Percentiles rank a stretch among this genome's conserved stretches.
Evolutionary conservation across 345 rosid genomes (phyloP).

Genomic region (Erucastrum elatum): DNA sequence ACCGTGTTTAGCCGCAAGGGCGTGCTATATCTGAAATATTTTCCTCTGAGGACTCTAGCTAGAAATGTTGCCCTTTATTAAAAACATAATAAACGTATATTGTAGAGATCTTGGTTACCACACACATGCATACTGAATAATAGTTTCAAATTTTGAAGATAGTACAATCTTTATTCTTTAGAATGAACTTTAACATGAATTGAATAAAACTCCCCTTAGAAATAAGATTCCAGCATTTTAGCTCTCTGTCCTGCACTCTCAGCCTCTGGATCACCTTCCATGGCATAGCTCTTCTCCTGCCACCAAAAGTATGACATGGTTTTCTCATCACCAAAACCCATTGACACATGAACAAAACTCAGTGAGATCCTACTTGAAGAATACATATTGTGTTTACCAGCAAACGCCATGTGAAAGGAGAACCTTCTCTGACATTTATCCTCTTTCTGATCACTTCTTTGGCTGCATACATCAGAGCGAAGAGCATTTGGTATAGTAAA

Average conservation of each 20-base stretch:
- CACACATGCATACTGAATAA: no score
- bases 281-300: slow-evolving; percentile 67
- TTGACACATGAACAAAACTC: background rate
- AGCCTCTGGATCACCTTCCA: slow-evolving; percentile 53
- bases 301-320: background rate
- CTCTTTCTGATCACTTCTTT: slow-evolving; percentile 55
- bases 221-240: slow-evolving; percentile 46
- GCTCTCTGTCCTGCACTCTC: slow-evolving; percentile 52
- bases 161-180: no score
- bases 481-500: background rate
- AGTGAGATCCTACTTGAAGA: background rate
- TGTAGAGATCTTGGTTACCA: no score
- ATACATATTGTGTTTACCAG: slow-evolving; percentile 46
- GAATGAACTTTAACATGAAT: no score
- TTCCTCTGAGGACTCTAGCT: no score
- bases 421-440: slow-evolving; percentile 65
- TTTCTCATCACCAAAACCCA: background rate
- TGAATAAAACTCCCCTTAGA: slow-evolving; percentile 20
- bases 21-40: no score
- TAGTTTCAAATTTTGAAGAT: no score
- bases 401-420: slow-evolving; percentile 78
- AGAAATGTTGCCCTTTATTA: no score
- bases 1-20: no score
- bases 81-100: no score
- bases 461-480: slow-evolving; percentile 39